Evolutionary conservation across 2,329 filamentous ascomycete genomes (phyloP).

Genomic region (Epichloe hybrida): DNA sequence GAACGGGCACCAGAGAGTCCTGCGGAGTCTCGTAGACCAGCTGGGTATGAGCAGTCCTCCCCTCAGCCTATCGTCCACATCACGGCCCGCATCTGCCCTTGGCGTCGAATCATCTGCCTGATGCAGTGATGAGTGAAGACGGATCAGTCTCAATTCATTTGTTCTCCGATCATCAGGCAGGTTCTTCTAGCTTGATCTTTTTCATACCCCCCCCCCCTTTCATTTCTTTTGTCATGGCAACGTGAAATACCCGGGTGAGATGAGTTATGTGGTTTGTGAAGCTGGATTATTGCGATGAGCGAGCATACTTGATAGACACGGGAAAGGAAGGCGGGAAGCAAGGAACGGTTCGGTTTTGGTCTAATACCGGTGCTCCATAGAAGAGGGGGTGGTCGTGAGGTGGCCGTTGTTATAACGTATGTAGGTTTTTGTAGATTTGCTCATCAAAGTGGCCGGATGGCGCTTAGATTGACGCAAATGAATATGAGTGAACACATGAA

Average conservation of each 20-base stretch:
- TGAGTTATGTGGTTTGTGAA: neutral
- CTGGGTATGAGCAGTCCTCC: slow-evolving; percentile 8
- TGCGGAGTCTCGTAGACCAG: slow-evolving; percentile 27
- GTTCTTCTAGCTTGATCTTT: neutral
- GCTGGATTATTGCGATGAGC: neutral
- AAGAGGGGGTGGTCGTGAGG: neutral
- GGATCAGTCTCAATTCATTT: neutral
- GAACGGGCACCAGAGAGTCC: slow-evolving; percentile 26
- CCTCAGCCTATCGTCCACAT: slow-evolving; percentile 10
- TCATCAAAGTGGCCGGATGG: too few species aligned
- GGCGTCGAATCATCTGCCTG: slow-evolving; percentile 3
- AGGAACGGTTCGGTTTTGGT: neutral
- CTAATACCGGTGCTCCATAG: neutral
- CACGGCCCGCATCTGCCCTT: slow-evolving; percentile 3
- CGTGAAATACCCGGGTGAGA: neutral
- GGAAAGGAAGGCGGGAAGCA: neutral
- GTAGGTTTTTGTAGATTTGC: too few species aligned
- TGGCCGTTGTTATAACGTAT: neutral
- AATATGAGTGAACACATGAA: too few species aligned
- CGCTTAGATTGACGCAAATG: too few species aligned
- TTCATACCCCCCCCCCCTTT: neutral
- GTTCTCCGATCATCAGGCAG: too few species aligned
- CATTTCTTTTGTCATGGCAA: too few species aligned
- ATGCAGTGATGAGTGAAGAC: neutral
- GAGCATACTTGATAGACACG: neutral